phyloP scores from a whole-genome alignment of 2,329 filamentous ascomycete species.

The Neonectria neomacrospora region DNA sequence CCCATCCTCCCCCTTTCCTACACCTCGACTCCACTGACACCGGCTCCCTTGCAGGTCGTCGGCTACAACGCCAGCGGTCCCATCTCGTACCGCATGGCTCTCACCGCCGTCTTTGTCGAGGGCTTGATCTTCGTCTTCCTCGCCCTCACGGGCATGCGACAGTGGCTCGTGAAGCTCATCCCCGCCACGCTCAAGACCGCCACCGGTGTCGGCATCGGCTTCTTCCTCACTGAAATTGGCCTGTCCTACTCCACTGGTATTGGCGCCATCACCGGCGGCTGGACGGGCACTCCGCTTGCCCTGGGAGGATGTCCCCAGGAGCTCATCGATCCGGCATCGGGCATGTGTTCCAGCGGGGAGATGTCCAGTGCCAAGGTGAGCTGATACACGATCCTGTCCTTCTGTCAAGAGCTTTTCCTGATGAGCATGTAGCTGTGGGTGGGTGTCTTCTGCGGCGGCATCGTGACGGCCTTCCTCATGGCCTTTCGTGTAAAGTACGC shows the following conservation, averaged over 20 bases:
- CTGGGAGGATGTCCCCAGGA: constrained; percentile 78
- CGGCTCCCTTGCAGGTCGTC: constrained; percentile 66
- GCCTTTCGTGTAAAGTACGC: constrained; percentile 80
- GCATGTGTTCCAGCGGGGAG: constrained; percentile 67
- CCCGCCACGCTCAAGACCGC: constrained; percentile 73
- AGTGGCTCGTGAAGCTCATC: constrained; percentile 76
- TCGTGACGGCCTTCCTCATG: constrained; percentile 85
- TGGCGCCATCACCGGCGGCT: constrained; percentile 79
- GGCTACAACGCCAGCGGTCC: constrained; percentile 67
- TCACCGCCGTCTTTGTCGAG: constrained; percentile 73
- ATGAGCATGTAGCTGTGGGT: constrained; percentile 75
- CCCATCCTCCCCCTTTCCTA: not conserved
- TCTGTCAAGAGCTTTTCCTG: too few relatives aligned
- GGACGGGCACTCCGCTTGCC: constrained; percentile 73
- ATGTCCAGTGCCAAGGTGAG: constrained; percentile 80
- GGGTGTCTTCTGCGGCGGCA: constrained; percentile 81
- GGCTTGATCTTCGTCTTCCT: constrained; percentile 73
- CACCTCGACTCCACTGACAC: not conserved
- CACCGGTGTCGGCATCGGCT: constrained; percentile 72
- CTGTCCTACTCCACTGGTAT: constrained; percentile 85
- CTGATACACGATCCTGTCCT: not conserved
- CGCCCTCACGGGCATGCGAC: constrained; percentile 74
- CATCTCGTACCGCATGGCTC: constrained; percentile 68
- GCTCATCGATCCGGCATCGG: constrained; percentile 57
- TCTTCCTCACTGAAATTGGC: constrained; percentile 72